Evolutionary conservation across 139 green algal species (phyloP), one percentile per base, ranked within the genome.

Genomic region (Ettlia oleoabundans): DNA sequence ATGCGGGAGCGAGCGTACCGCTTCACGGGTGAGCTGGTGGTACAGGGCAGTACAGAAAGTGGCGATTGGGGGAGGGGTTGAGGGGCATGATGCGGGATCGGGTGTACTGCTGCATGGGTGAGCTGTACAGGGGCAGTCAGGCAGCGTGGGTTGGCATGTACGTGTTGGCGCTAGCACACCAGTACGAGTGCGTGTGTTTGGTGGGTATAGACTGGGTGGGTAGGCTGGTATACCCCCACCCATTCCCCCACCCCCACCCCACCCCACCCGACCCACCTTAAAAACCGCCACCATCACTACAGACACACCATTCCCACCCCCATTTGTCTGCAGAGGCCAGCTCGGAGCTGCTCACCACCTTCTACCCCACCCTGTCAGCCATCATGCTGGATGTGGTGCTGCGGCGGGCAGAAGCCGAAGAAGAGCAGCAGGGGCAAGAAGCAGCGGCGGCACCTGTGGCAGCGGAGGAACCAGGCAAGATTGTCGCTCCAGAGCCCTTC

Each of bases 311-410:
- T 4, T 18, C 65, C 19, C 47, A 3, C 35, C 65, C 26, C 1
- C 24, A 18, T 6, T 43, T 7, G 8, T 6, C 35, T 35, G 76
- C 85, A 35, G 76, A 86, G 21, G 83, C 83, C 32, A 65, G 51
- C 28, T 28, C 35, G 1, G 81, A 88, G 41, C 33, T 93, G 47
- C 32, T 91, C 21, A 32, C 67, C n/a, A 84, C 58, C n/a, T 85
- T 93, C 37, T 93, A 89, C 82, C 87, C 88, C 13, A 67, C 78
- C 21, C 42, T 93, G 15, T 86, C 81, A 0, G 69, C 37, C 21
- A 84, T 78, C 41, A 85, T 91, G 53, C 58, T 92, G 64, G 90
- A 93, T 24, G 62, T 65, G 9, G n/a, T 68, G 63, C 58, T 89
- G 74, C 70, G 65, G 19, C 52, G 83, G 63, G 71, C 67, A 22